phyloP scores from a whole-genome alignment of 140 eudicot species.

The Stevia rebaudiana region DNA sequence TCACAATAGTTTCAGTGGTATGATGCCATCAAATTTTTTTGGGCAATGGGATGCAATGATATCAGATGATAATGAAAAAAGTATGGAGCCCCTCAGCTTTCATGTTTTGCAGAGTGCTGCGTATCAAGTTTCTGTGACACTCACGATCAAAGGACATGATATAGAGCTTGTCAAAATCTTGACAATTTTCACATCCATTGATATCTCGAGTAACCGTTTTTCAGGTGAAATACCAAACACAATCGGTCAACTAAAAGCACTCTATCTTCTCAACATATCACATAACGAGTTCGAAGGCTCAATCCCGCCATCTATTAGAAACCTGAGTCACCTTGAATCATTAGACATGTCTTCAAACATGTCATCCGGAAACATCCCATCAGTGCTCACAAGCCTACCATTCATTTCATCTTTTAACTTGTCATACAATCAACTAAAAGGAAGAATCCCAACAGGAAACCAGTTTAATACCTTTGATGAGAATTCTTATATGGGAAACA shows the following conservation, averaged over 20 bases:
- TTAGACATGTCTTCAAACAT: slow-evolving; percentile 62
- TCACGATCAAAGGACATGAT: slow-evolving; percentile 56
- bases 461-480: slow-evolving; percentile 41
- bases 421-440: slow-evolving; percentile 42
- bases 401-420: slow-evolving; percentile 47
- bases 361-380: slow-evolving; percentile 51
- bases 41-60: slow-evolving; percentile 52
- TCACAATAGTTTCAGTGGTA: slow-evolving; percentile 39
- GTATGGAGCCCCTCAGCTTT: slow-evolving; percentile 27
- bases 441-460: slow-evolving; percentile 42
- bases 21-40: slow-evolving; percentile 17
- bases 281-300: slow-evolving; percentile 44
- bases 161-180: slow-evolving; percentile 60
- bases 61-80: slow-evolving; percentile 11
- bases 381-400: slow-evolving; percentile 18
- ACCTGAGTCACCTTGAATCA: slow-evolving; percentile 51
- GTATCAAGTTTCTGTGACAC: slow-evolving; percentile 55
- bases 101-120: slow-evolving; percentile 22
- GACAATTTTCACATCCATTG: slow-evolving; percentile 55
- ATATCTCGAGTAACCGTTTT: slow-evolving; percentile 45
- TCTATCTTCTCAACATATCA: slow-evolving; percentile 48
- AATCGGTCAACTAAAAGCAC: slow-evolving; percentile 45
- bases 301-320: slow-evolving; percentile 52
- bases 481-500: slow-evolving; percentile 41
- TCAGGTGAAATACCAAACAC: slow-evolving; percentile 44